phyloP scores from a whole-genome alignment of 768 basidiomycete species.

The Favolaschia claudopus region DNA sequence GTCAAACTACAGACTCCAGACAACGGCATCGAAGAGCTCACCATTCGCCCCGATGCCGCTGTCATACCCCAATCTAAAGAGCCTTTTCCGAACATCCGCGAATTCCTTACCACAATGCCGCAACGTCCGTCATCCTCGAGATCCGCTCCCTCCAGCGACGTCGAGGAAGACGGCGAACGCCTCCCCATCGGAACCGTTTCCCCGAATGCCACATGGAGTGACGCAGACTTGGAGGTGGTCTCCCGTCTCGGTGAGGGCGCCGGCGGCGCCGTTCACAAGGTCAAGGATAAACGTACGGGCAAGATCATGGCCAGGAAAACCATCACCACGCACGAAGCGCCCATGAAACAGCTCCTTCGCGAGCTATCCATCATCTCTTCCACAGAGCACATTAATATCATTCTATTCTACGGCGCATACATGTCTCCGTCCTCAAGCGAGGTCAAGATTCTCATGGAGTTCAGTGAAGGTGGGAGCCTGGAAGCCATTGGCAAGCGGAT shows the following conservation, averaged over 20 bases:
- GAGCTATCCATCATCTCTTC: conserved; percentile 91
- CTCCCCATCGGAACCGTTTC: conserved; percentile 24
- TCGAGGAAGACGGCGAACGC: conserved; percentile 31
- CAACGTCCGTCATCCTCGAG: conserved; percentile 36
- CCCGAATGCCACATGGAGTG: conserved; percentile 60
- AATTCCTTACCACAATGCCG: too few species aligned
- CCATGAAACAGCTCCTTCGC: conserved; percentile 89
- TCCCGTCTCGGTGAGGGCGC: conserved; percentile 91
- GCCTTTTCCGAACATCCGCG: too few species aligned
- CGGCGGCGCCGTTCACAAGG: conserved; percentile 95
- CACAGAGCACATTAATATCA: conserved; percentile 87
- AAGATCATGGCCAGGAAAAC: conserved; percentile 93
- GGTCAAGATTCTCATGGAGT: conserved; percentile 96
- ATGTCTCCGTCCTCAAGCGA: conserved; percentile 88
- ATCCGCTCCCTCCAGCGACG: conserved; percentile 39
- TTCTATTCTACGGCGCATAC: conserved; percentile 92
- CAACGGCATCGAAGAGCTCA: conserved; percentile 47
- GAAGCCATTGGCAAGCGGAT: conserved; percentile 89
- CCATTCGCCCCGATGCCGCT: conserved; percentile 48
- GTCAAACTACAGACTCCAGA: conserved; percentile 33
- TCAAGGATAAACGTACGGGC: conserved; percentile 81
- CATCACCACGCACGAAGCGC: conserved; percentile 89
- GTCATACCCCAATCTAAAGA: conserved; percentile 33
- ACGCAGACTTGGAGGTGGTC: conserved; percentile 79
- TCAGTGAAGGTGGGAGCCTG: conserved; percentile 85